Conservation (phyloP, 306 rosid genomes). For the Medicago truncatula region MtrunA17r5.0-ANR NC_053049.1:972501-973000, state of each 20-base stretch:
- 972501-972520: background rate
- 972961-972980: too few species aligned
- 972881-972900: too few species aligned
- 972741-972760: background rate
- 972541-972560: conserved; percentile 3
- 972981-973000: too few species aligned
- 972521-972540: background rate
- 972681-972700: background rate
- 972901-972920: too few species aligned
- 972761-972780: background rate
- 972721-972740: background rate
- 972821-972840: background rate
- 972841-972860: too few species aligned
- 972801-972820: background rate
- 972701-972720: background rate
- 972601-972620: too few species aligned
- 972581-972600: too few species aligned
- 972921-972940: too few species aligned
- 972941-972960: too few species aligned
- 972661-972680: background rate
- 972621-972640: too few species aligned
- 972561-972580: background rate
- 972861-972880: too few species aligned
- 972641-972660: background rate
- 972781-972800: background rate